phyloP scores from a whole-genome alignment of 108 stramenopile genomes.

The Nitzschia palea region DNA sequence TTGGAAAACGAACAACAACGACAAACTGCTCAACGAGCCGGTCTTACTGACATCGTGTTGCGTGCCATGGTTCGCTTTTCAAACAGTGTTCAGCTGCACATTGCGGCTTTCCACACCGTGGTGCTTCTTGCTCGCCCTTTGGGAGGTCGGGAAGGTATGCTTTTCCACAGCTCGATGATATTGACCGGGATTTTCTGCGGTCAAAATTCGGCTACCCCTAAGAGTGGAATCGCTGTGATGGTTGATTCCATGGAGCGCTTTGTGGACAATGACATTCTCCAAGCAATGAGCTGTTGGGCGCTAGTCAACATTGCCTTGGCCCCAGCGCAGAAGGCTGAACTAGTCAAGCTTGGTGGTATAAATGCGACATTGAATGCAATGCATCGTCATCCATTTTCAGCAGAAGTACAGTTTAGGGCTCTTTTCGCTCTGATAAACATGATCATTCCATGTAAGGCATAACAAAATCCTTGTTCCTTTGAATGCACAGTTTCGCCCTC shows the following conservation, averaged over 20 bases:
- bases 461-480: no score
- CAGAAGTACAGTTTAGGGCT: constrained; percentile 92
- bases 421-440: constrained; percentile 94
- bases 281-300: constrained; percentile 95
- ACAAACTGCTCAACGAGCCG: constrained; percentile 71
- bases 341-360: constrained; percentile 82
- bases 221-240: constrained; percentile 86
- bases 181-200: constrained; percentile 45
- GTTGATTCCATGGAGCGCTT: constrained; percentile 86
- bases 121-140: constrained; percentile 89
- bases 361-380: constrained; percentile 81
- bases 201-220: constrained; percentile 13
- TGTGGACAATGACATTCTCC: constrained; percentile 68
- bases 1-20: constrained; percentile 84
- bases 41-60: constrained; percentile 78
- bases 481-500: background rate
- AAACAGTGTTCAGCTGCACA: constrained; percentile 74
- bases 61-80: constrained; percentile 86
- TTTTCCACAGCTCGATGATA: constrained; percentile 79
- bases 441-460: constrained; percentile 63
- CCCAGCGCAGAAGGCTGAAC: constrained; percentile 77
- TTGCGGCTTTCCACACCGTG: constrained; percentile 86
- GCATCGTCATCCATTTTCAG: constrained; percentile 77
- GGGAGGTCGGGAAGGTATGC: constrained; percentile 91
- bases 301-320: constrained; percentile 91